Evolutionary conservation across 805 yeast genomes (phyloP).

Genomic region (Ogataea ramenticola): DNA sequence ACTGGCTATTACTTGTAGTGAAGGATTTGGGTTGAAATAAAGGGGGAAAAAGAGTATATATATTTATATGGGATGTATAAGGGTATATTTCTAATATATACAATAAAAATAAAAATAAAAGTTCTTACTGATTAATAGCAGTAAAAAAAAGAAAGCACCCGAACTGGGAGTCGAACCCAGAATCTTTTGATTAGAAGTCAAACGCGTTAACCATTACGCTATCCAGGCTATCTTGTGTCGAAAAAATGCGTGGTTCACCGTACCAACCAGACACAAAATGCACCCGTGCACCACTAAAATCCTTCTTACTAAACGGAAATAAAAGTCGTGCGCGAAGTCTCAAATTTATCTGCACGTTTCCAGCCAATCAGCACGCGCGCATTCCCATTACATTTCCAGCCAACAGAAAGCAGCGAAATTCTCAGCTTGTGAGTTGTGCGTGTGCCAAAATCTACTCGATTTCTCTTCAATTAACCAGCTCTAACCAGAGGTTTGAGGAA

Average conservation of each 20-base stretch:
- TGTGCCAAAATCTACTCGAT: too few species aligned
- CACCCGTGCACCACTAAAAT: too few species aligned
- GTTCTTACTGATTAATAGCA: too few species aligned
- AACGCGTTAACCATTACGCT: conserved; percentile 56
- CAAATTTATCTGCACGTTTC: background rate
- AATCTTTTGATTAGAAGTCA: conserved; percentile 53
- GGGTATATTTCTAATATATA: background rate
- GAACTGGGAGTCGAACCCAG: conserved; percentile 47
- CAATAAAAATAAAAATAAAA: too few species aligned
- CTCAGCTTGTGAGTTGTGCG: too few species aligned
- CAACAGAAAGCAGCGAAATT: background rate
- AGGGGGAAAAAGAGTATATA: too few species aligned
- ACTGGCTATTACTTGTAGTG: conserved; percentile 70
- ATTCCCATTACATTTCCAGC: conserved; percentile 2
- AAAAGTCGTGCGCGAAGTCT: too few species aligned
- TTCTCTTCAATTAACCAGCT: too few species aligned
- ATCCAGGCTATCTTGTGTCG: conserved; percentile 27
- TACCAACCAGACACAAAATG: too few species aligned
- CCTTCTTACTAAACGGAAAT: too few species aligned
- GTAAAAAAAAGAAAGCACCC: background rate
- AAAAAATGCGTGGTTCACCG: too few species aligned
- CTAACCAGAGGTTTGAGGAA: background rate
- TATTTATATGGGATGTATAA: too few species aligned
- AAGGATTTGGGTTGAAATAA: conserved; percentile 66
- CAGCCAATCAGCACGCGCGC: conserved; percentile 1